These are phyloP conservation scores for Dactylonectria estremocensis DNA, from an alignment of 2,329 filamentous ascomycete genomes.

Conservation along the genomic window DNA sequence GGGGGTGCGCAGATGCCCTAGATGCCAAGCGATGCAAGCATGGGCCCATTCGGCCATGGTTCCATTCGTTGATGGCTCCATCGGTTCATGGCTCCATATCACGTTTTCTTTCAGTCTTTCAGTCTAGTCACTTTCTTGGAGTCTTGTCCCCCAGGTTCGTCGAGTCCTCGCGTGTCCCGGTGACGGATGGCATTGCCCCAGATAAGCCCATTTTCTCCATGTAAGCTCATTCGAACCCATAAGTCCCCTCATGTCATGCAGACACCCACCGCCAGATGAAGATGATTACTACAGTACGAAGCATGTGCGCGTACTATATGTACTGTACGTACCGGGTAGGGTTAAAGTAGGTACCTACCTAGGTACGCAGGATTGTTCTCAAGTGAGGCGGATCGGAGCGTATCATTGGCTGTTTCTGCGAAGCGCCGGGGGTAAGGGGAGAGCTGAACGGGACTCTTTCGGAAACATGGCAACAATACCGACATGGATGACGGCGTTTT, in stretches of 20 bases:
- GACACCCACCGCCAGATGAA: constrained; percentile 15
- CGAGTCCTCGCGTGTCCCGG: constrained; percentile 12
- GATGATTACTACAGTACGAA: background rate
- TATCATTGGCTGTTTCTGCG: too few species aligned
- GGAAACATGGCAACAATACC: constrained; percentile 26
- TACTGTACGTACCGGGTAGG: too few species aligned
- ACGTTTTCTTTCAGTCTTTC: too few species aligned
- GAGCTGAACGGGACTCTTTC: constrained; percentile 10
- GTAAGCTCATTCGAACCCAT: too few species aligned
- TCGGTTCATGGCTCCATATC: too few species aligned
- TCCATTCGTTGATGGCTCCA: background rate
- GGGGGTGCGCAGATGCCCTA: too few species aligned
- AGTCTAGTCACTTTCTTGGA: too few species aligned
- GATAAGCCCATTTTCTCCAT: background rate
- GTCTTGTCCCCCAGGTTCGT: too few species aligned
- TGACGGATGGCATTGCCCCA: constrained; percentile 9
- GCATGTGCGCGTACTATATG: background rate
- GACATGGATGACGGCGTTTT: too few species aligned
- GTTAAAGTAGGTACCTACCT: too few species aligned
- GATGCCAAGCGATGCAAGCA: background rate
- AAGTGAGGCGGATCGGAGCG: too few species aligned
- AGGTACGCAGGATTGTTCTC: background rate
- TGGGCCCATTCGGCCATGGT: constrained; percentile 19
- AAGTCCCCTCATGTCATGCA: constrained; percentile 11
- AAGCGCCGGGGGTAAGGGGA: constrained; percentile 30